phyloP scores from a whole-genome alignment of 345 rosid genomes.

The Pistacia vera region DNA sequence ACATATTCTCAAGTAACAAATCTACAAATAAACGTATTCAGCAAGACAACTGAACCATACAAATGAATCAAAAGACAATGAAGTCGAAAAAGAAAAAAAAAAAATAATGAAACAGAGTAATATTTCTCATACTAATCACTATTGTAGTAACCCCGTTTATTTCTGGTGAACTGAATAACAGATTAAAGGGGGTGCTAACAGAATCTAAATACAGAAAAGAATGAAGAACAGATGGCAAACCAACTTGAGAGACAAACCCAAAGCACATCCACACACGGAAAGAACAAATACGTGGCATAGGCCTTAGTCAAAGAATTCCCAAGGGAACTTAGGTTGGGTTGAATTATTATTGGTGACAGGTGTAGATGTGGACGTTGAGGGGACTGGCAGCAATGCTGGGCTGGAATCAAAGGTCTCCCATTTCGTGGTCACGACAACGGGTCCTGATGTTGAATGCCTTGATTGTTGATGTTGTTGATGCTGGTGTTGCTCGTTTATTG shows the following conservation, averaged over 20 bases:
- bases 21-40: not conserved
- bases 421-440: slow-evolving; percentile 69
- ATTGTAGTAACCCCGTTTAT: slow-evolving; percentile 54
- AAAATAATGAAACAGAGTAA: slow-evolving; percentile 12
- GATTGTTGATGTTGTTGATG: slow-evolving; percentile 43
- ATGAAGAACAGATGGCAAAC: slow-evolving; percentile 48
- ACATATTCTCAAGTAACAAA: not conserved
- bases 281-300: slow-evolving; percentile 22
- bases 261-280: slow-evolving; percentile 66
- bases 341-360: slow-evolving; percentile 31
- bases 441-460: slow-evolving; percentile 47
- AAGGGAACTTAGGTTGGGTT: slow-evolving; percentile 70
- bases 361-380: slow-evolving; percentile 33
- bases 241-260: slow-evolving; percentile 41
- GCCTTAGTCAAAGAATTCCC: slow-evolving; percentile 85
- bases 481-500: slow-evolving; percentile 36
- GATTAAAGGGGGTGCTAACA: slow-evolving; percentile 38
- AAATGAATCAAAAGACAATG: slow-evolving; percentile 21
- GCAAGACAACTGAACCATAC: slow-evolving; percentile 19
- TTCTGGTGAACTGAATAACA: slow-evolving; percentile 39
- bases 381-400: slow-evolving; percentile 37
- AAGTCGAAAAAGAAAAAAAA: slow-evolving; percentile 9
- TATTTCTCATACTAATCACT: slow-evolving; percentile 29
- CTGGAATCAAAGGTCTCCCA: slow-evolving; percentile 93
- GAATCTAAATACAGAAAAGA: slow-evolving; percentile 89